Conservation (phyloP, 306 rosid species). For the Corylus heterophylla region DNA sequence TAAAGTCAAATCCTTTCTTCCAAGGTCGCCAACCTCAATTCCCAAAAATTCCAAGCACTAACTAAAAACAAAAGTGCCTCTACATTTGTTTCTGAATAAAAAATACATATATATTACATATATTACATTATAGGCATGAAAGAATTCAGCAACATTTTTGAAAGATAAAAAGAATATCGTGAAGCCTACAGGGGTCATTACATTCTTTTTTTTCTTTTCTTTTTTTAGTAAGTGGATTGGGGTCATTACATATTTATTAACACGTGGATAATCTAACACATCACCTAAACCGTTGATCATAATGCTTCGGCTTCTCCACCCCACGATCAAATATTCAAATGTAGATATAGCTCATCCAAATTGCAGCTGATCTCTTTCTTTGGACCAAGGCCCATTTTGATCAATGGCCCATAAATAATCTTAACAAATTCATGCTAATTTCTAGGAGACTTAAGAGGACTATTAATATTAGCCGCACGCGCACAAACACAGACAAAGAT, state of each 20-base stretch:
- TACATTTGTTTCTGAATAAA: too few species aligned
- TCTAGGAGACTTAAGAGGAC: too few species aligned
- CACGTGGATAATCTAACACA: constrained; percentile 16
- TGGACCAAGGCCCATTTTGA: neutral
- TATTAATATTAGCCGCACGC: neutral
- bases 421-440: neutral
- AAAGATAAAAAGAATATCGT: constrained; percentile 32
- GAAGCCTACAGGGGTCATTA: neutral
- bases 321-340: constrained; percentile 20
- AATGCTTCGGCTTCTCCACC: neutral
- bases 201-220: neutral
- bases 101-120: too few species aligned
- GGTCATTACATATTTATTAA: neutral
- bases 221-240: too few species aligned
- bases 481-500: neutral
- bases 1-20: too few species aligned
- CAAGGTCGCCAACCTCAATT: too few species aligned
- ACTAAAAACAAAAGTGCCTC: too few species aligned
- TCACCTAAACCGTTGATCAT: neutral
- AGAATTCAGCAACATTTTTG: constrained; percentile 30
- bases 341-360: neutral
- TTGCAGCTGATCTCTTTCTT: neutral
- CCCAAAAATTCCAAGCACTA: too few species aligned
- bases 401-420: neutral
- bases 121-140: constrained; percentile 15